Conservation (phyloP, 108 stramenopile genomes). For the Schizochytrium sp. region DNA sequence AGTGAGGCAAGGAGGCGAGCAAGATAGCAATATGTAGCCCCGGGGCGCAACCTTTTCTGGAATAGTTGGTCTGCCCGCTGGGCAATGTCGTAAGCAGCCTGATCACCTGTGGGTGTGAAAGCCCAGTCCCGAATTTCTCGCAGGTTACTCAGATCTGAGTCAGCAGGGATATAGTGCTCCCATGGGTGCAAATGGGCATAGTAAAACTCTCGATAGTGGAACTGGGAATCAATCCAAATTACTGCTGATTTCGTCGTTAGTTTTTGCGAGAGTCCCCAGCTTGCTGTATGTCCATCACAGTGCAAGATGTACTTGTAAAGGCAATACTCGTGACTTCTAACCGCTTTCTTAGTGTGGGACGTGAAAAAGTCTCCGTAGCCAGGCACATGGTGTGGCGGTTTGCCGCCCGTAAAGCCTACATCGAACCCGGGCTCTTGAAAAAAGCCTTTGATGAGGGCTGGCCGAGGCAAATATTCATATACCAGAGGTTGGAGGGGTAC, state of each 20-base stretch:
- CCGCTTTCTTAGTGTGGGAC: neutral
- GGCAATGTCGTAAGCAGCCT: neutral
- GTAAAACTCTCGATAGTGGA: slow-evolving; percentile 39
- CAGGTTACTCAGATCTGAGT: slow-evolving; percentile 36
- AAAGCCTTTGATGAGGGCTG: slow-evolving; percentile 2
- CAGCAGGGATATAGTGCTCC: slow-evolving; percentile 47
- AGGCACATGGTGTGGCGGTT: neutral
- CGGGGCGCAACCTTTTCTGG: slow-evolving; percentile 1
- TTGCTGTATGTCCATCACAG: slow-evolving; percentile 56
- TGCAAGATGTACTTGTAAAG: slow-evolving; percentile 43
- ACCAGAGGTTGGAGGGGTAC: slow-evolving; percentile 24
- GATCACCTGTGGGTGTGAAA: neutral
- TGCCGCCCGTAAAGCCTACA: neutral
- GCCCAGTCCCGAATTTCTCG: neutral
- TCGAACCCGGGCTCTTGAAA: slow-evolving; percentile 21
- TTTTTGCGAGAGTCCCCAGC: slow-evolving; percentile 56
- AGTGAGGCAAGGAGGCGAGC: neutral
- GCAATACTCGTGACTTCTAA: neutral
- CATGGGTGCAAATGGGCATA: slow-evolving; percentile 31
- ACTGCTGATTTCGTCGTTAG: neutral
- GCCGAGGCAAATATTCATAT: slow-evolving; percentile 37
- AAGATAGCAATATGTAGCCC: slow-evolving; percentile 54
- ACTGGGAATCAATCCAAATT: slow-evolving; percentile 30
- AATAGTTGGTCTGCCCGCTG: neutral
- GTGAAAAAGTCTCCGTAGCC: slow-evolving; percentile 10